phyloP scores from a whole-genome alignment of 2,329 filamentous ascomycete species.

The Verticillium isaacii region DNA sequence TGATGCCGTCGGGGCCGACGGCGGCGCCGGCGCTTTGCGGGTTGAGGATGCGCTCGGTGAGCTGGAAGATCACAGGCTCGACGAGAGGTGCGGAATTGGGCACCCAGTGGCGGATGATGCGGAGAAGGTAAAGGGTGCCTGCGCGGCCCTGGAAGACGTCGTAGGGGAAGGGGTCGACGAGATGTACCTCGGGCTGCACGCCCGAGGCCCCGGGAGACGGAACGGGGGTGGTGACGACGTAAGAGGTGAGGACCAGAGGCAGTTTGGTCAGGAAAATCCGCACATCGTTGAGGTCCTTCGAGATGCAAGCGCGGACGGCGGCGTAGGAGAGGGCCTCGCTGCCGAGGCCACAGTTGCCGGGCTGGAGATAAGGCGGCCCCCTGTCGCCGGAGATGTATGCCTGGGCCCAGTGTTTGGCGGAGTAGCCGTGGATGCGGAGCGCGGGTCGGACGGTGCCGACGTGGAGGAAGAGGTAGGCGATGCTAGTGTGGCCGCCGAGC shows the following conservation, averaged over 20 bases:
- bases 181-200: background rate
- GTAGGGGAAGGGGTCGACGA: slow-evolving; percentile 39
- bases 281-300: slow-evolving; percentile 30
- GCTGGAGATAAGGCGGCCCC: slow-evolving; percentile 27
- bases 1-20: slow-evolving; percentile 36
- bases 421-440: slow-evolving; percentile 35
- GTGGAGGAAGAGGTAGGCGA: slow-evolving; percentile 51
- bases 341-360: slow-evolving; percentile 41
- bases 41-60: slow-evolving; percentile 56
- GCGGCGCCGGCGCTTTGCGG: slow-evolving; percentile 19
- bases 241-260: slow-evolving; percentile 21
- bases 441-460: slow-evolving; percentile 39
- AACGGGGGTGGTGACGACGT: background rate
- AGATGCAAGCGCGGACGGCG: slow-evolving; percentile 39
- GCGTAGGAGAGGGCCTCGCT: slow-evolving; percentile 42
- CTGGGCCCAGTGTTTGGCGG: slow-evolving; percentile 38
- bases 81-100: slow-evolving; percentile 40
- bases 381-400: slow-evolving; percentile 39
- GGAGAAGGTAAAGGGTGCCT: slow-evolving; percentile 63
- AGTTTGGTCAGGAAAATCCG: slow-evolving; percentile 35
- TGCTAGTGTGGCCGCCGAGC: slow-evolving; percentile 47
- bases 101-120: slow-evolving; percentile 56
- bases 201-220: background rate
- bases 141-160: slow-evolving; percentile 65
- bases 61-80: slow-evolving; percentile 48